Conservation (phyloP, 75 land plant genomes). For the Selaginella moellendorffii region DNA sequence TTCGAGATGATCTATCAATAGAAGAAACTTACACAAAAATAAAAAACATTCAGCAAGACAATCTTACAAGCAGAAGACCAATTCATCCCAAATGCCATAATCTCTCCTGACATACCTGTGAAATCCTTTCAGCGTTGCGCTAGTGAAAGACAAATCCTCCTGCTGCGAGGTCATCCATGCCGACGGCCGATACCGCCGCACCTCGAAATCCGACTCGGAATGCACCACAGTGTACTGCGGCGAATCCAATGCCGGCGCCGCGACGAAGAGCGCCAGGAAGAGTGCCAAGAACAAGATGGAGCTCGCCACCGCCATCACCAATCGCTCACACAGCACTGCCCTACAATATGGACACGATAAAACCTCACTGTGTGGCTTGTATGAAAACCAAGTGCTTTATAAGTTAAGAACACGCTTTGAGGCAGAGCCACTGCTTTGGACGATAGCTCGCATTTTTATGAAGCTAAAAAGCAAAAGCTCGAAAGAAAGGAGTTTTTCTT, state of each 20-base stretch:
- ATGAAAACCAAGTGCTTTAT: not conserved
- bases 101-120: slow-evolving; percentile 65
- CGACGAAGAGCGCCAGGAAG: slow-evolving; percentile 7
- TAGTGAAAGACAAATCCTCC: slow-evolving; percentile 45
- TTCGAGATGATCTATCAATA: too few species aligned
- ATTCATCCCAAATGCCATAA: too few species aligned
- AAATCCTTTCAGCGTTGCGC: slow-evolving; percentile 51
- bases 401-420: too few species aligned
- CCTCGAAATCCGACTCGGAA: slow-evolving; percentile 60
- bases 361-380: not conserved
- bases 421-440: not conserved
- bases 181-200: slow-evolving; percentile 41
- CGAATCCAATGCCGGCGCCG: slow-evolving; percentile 14
- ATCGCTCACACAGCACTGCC: not conserved
- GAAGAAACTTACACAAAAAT: not conserved
- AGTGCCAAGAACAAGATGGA: slow-evolving; percentile 9
- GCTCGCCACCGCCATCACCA: slow-evolving; percentile 10
- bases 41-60: too few species aligned
- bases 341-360: not conserved
- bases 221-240: slow-evolving; percentile 58
- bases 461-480: too few species aligned
- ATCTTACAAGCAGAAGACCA: too few species aligned
- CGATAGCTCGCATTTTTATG: not conserved
- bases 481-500: too few species aligned
- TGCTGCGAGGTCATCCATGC: slow-evolving; percentile 48